Evolutionary conservation across 2,329 filamentous ascomycete genomes (phyloP), one percentile per base, ranked within the genome.

Genomic region (Ophiosphaerella herpotricha): DNA sequence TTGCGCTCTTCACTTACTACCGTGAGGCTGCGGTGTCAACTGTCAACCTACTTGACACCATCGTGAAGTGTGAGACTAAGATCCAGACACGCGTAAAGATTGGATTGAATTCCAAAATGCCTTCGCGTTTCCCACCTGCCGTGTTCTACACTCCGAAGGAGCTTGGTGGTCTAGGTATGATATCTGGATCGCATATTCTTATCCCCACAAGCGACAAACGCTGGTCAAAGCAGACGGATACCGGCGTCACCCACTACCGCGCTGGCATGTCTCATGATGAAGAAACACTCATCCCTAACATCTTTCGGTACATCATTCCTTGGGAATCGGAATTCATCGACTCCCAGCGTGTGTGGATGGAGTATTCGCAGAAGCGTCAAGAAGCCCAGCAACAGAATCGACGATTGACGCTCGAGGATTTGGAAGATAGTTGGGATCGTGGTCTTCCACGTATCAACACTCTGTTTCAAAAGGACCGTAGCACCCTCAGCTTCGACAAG

Each of bases 251-350:
- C 6, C 94, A 99, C 73, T 99, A 95, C 79, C 87, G 94, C 52
- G 89, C 92, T 52, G 94, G 94, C 76, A 99, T 99, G 94, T 94
- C 91, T 16, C 92, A 97, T 66, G 92, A 97, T 56, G 93, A 97
- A 71, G 94, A 99, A 75, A 97, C 94, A 0, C 78, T 99, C 45
- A 99, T 99, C 52, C 94, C 94, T 8, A 97, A 99, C 72, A 99
- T 99, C 64, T 97, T 97, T 86, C 87, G 94, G 52, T 99, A 99
- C 76, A 97, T 99, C 71, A 96, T 97, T 58, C 93, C 94, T 0
- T 99, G 94, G 94, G 94, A 99, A 73, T 90, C 93, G 1, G 94
- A 99, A 72, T 99, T 99, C 75, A 96, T 97, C 61, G 95, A 99
- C 72, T 99, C 94, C 4, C 95, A 99, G 73, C 88, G 95, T 63